Evolutionary conservation across 495 filamentous ascomycete genomes (phyloP), one percentile per base, ranked within the genome.

Genomic region (Penicillium parvum): DNA sequence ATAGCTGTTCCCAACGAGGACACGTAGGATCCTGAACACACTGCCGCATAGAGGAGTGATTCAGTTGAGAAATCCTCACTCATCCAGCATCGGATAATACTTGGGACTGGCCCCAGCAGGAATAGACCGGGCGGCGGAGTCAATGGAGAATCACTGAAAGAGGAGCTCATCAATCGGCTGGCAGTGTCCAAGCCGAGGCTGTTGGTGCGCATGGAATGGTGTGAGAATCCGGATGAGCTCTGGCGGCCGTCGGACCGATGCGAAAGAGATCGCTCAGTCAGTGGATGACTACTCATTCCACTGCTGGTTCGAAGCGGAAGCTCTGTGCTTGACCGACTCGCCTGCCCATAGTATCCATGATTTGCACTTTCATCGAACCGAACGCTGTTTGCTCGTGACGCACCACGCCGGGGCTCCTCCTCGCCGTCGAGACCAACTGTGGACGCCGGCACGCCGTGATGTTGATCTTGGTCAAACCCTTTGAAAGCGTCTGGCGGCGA

Each of bases 351-450:
- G 55, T 86, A 86, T 35, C 88, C 86, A 49, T 95, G 90, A 43
- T 95, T 79, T 2, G 94, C 91, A 57, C 88, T 96, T 60, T 96
- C 90, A 58, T 98, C 92, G 55, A 98, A 98, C n/a, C 92, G 86
- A 48, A 98, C 92, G 63, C 94, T 97, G 56, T 97, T 97, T 15
- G 92, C 92, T 49, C 92, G 77, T 20, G 94, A 98, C 21, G 89
- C 83, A 5, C 92, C 92, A 42, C 94, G 79, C 43, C 94, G 76
- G 3, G 91, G 94, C 59, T 96, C 90, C 29, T 97, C 88, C 45
- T 96, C 91, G 4, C 83, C 72, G 40, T 95, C 88, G 6, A 97
- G 69, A 11, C 88, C 88, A 39, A 95, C 74, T 19, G 82, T 81
- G 2, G 54, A 53, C 29, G 80, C 81, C 11, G 89, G 67, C 47